These are phyloP conservation scores for Rosa rugosa DNA, from an alignment of 306 rosid genomes.

Conservation along the genomic window DNA sequence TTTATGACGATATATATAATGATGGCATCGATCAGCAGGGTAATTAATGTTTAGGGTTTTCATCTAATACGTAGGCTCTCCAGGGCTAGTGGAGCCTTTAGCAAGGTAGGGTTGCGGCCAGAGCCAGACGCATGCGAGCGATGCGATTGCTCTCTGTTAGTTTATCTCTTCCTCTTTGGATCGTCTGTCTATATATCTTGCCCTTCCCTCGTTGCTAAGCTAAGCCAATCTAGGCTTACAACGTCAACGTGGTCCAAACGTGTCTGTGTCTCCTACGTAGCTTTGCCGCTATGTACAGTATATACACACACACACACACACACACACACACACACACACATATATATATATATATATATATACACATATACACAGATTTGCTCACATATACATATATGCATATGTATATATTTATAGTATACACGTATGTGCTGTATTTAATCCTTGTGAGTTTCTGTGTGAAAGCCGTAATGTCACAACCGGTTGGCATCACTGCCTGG, in stretches of 20 bases:
- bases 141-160: neutral
- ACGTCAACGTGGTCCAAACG: conserved; percentile 10
- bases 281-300: neutral
- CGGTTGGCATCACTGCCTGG: neutral
- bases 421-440: neutral
- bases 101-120: conserved; percentile 3
- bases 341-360: too few species aligned
- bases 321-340: too few species aligned
- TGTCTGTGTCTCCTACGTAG: conserved; percentile 3
- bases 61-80: neutral
- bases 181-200: neutral
- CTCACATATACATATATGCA: too few species aligned
- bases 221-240: neutral
- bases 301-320: neutral
- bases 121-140: conserved; percentile 12
- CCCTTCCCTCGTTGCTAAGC: neutral
- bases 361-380: too few species aligned
- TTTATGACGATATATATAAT: neutral
- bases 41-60: neutral
- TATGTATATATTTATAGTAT: neutral
- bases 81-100: conserved; percentile 13
- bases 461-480: neutral
- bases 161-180: neutral
- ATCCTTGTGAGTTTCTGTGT: conserved; percentile 7
- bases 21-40: neutral